Conservation (phyloP, 768 basidiomycete genomes). For the Tulasnella sp. region DNA sequence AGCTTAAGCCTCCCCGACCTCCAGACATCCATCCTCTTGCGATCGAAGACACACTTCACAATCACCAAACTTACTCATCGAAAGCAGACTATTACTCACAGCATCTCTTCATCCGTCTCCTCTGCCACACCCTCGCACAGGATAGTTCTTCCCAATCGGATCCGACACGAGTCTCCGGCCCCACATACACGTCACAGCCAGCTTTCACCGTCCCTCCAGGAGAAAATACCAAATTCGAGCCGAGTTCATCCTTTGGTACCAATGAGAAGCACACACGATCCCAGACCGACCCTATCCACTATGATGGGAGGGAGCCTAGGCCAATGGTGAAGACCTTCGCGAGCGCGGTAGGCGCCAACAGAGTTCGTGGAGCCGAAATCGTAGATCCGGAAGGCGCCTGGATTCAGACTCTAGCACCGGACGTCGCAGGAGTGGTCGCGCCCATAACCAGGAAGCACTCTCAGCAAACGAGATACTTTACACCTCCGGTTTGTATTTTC, state of each 20-base stretch:
- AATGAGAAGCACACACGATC: no score
- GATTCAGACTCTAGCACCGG: neutral
- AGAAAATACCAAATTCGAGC: neutral
- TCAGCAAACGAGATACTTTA: neutral
- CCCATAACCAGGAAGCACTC: neutral
- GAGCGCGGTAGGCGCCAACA: no score
- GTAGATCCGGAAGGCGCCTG: conserved; percentile 4
- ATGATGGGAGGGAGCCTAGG: no score
- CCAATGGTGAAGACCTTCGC: no score
- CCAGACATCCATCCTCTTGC: conserved; percentile 23
- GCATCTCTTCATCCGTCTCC: conserved; percentile 60
- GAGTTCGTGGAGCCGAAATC: no score
- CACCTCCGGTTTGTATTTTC: neutral
- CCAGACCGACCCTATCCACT: no score
- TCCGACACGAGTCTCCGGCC: no score
- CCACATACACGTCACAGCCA: neutral
- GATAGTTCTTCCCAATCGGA: conserved; percentile 15
- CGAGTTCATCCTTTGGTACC: no score
- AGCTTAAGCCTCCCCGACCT: neutral
- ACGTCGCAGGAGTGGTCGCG: neutral
- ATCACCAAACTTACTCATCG: conserved; percentile 18
- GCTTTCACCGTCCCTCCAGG: neutral
- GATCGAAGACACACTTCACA: conserved; percentile 24
- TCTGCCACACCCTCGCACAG: conserved; percentile 46
- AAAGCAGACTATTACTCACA: conserved; percentile 22